Conservation (phyloP, 352 stramenopile species). For the Aphanomyces stellatus region DNA sequence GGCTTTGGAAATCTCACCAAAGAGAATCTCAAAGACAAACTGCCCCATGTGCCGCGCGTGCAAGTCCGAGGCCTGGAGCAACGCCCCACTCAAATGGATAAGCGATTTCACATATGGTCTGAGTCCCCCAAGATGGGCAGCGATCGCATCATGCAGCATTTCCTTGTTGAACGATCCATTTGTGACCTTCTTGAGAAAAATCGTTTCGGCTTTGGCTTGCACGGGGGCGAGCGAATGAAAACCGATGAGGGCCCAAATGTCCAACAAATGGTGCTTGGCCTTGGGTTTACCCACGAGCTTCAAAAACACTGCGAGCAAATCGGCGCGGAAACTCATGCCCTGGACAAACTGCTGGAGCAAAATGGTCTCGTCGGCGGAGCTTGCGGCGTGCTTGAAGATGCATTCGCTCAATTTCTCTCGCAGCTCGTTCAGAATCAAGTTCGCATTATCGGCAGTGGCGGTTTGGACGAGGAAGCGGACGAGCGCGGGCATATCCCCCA, state of each 20-base stretch:
- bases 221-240: conserved; percentile 30
- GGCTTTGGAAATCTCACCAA: conserved; percentile 35
- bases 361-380: conserved; percentile 36
- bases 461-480: conserved; percentile 59
- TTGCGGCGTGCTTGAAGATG: background rate
- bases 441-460: conserved; percentile 27
- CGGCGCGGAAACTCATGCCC: conserved; percentile 42
- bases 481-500: conserved; percentile 41
- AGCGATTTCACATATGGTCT: conserved; percentile 37
- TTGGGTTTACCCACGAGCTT: conserved; percentile 19
- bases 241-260: conserved; percentile 41
- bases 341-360: conserved; percentile 42
- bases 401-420: conserved; percentile 39
- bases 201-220: conserved; percentile 30
- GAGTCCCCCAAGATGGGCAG: conserved; percentile 32
- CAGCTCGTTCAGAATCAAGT: conserved; percentile 33
- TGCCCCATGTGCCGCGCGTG: conserved; percentile 26
- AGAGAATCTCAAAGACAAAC: conserved; percentile 39
- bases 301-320: conserved; percentile 40
- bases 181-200: conserved; percentile 38
- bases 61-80: conserved; percentile 22
- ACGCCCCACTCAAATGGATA: conserved; percentile 27
- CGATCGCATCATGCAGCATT: conserved; percentile 29
- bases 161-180: conserved; percentile 22
- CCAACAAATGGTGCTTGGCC: conserved; percentile 25